Conservation (phyloP, 169 alveolate genomes). For the Plasmodium fragile region DNA sequence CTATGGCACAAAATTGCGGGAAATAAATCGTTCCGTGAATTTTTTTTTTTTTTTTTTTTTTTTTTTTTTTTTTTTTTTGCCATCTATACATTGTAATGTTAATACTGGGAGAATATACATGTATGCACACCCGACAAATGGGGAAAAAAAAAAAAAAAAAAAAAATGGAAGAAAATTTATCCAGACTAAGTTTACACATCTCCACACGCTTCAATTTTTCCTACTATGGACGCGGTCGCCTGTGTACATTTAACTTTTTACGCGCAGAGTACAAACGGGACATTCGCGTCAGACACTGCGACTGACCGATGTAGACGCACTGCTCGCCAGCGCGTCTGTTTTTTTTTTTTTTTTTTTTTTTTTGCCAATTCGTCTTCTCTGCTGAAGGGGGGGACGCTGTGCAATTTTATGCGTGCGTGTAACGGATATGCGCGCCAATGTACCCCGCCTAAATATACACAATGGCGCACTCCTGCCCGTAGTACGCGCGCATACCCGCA, state of each 20-base stretch:
- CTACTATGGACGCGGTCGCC: neutral
- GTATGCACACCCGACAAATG: conserved; percentile 22
- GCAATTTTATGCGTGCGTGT: neutral
- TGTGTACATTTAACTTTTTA: neutral
- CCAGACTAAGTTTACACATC: neutral
- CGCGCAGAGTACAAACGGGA: neutral
- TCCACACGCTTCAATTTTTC: neutral
- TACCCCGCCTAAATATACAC: neutral
- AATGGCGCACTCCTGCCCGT: neutral
- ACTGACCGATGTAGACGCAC: neutral
- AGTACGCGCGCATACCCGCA: neutral
- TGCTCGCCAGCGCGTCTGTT: neutral
- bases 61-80: neutral
- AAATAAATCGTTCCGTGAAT: neutral
- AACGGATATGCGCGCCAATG: neutral
- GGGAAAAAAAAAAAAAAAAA: conserved; percentile 24
- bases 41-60: neutral
- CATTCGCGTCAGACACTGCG: neutral
- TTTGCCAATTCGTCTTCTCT: neutral
- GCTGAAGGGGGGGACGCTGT: neutral
- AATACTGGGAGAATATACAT: neutral
- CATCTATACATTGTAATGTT: neutral
- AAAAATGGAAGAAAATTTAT: conserved; percentile 3
- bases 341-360: neutral
- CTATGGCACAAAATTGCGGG: neutral